Evolutionary conservation across 2,329 filamentous ascomycete species (phyloP).

Genomic region (Pseudogymnoascus sp.): DNA sequence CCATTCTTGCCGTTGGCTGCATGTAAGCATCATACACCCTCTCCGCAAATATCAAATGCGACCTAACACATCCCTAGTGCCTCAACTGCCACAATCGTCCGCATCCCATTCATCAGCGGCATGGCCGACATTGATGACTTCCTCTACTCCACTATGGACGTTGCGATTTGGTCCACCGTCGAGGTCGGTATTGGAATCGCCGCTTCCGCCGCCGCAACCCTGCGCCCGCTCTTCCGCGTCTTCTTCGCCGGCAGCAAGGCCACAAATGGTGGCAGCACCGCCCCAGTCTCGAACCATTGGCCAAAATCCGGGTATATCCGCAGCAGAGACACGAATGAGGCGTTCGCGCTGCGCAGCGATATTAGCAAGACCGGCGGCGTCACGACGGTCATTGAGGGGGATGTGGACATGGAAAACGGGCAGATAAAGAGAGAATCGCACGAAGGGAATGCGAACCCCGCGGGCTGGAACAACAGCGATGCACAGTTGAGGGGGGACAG

Average conservation of each 20-base stretch:
- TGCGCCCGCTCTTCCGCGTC: slow-evolving; percentile 35
- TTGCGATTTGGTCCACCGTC: slow-evolving; percentile 41
- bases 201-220: slow-evolving; percentile 39
- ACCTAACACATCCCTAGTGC: slow-evolving; percentile 25
- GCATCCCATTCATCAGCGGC: slow-evolving; percentile 35
- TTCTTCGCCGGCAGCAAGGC: slow-evolving; percentile 18
- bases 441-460: not conserved
- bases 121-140: slow-evolving; percentile 32
- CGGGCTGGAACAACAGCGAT: not conserved
- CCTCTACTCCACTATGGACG: slow-evolving; percentile 31
- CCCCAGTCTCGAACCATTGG: not conserved
- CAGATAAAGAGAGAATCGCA: not conserved
- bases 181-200: slow-evolving; percentile 41
- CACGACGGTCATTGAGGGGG: not conserved
- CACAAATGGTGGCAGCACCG: not conserved
- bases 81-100: slow-evolving; percentile 35
- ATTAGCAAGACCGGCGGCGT: not conserved
- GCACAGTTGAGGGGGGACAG: not conserved
- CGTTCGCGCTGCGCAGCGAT: not conserved
- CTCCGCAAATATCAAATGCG: not conserved
- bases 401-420: not conserved
- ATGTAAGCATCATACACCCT: slow-evolving; percentile 31
- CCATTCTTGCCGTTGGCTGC: slow-evolving; percentile 42
- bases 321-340: not conserved
- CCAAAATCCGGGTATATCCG: slow-evolving; percentile 4